Evolutionary conservation across 371 early-diverging fungal genomes (phyloP), one percentile per base, ranked within the genome.

Genomic region (Mucor racemosus): DNA sequence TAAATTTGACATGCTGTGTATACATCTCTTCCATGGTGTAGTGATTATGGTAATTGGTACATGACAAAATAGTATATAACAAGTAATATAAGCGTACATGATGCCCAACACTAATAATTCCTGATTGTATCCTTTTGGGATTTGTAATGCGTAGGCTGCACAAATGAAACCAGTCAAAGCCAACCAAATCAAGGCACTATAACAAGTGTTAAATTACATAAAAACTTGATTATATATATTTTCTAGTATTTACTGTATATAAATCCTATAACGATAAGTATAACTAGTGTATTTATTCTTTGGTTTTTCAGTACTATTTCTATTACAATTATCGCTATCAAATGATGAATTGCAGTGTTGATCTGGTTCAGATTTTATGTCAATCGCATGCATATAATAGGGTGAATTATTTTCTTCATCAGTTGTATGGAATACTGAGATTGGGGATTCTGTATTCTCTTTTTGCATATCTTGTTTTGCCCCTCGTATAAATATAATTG

Each of bases 91-190:
- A 5, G 71, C 69, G 58, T 79, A 82, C 15, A 76, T 41, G 5
- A 76, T 64, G 11, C 74, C 77, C 11, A 77, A 26, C 35, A 77
- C 64, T 13, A 77, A 58, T 17, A 69, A 58, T 33, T 77, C 72
- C 34, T 74, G 74, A 15, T 56, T 66, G 56, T 77, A 77, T 7
- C 77, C 77, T 40, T 77, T 77, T 17, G 74, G 74, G 14, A 77
- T 64, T 41, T 77, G 72, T 26, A 77, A 33, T 14, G 57, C 69
- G 56, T 66, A 72, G 13, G 72, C 67, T 19, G 75, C 75, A 14
- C 59, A 56, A 8, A 74, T n/a, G 48, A 72, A 74, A 14, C 69
- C 77, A 21, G 74, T 74, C 17, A 69, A 57, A 13, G 63, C 42
- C 7, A 74, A 31, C 77, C 77, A 77, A 58, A 66, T 57, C 14